These are phyloP conservation scores for Umbelopsis vinacea DNA, from an alignment of 192 early-diverging fungal genomes.

Conservation along the genomic window DNA sequence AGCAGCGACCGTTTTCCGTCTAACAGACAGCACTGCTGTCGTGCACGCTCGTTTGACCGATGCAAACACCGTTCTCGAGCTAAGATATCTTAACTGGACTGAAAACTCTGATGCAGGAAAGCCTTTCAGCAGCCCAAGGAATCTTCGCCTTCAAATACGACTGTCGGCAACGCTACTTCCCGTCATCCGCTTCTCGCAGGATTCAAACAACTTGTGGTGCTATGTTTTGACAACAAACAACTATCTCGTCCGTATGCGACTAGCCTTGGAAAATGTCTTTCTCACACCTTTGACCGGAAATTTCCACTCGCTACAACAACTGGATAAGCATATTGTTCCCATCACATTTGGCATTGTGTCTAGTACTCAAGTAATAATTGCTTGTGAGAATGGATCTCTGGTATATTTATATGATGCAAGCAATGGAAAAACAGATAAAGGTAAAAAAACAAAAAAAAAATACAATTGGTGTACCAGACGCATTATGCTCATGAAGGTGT, in stretches of 20 bases:
- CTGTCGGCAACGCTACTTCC: not conserved
- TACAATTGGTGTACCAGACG: too few relatives aligned
- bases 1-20: not conserved
- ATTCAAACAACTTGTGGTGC: not conserved
- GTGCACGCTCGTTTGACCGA: conserved; percentile 4
- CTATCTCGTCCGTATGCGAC: not conserved
- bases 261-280: not conserved
- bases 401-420: not conserved
- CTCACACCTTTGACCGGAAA: not conserved
- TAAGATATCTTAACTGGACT: not conserved
- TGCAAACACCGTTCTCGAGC: not conserved
- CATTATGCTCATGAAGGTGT: too few relatives aligned
- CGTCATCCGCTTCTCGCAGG: not conserved
- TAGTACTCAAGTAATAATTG: not conserved
- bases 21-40: not conserved
- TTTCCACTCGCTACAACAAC: not conserved
- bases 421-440: not conserved
- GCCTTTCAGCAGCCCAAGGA: not conserved
- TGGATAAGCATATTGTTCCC: not conserved
- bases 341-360: not conserved
- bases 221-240: conserved; percentile 4
- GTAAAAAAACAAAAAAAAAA: too few relatives aligned
- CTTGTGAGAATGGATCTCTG: conserved; percentile 6
- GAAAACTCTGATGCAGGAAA: not conserved
- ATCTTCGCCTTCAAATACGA: conserved; percentile 2